Evolutionary conservation across 2,329 filamentous ascomycete species (phyloP).

Genomic region (Ilyonectria mors-panacis): DNA sequence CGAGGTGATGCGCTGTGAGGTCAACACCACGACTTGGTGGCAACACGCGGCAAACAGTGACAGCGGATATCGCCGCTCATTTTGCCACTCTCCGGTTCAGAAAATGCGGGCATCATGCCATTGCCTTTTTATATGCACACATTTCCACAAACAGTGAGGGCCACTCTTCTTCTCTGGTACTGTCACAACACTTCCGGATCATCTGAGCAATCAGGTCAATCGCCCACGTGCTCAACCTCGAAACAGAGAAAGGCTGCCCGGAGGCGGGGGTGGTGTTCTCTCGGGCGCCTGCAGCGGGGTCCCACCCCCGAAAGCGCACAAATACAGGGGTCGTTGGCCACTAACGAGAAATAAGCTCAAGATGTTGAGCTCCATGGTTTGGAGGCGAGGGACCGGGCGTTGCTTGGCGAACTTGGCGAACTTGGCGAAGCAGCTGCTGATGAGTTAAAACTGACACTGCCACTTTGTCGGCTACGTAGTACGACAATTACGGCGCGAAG

Average conservation of each 20-base stretch:
- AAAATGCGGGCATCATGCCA: not conserved
- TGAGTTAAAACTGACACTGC: slow-evolving; percentile 1
- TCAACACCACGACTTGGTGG: not conserved
- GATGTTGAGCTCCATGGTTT: not conserved
- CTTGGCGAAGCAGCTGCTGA: not conserved
- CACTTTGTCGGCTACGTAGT: not conserved
- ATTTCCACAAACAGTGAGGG: not conserved
- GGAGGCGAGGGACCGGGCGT: not conserved
- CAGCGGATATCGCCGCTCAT: not conserved
- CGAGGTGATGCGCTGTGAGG: not conserved
- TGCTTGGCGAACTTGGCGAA: not conserved
- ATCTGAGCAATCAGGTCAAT: not conserved
- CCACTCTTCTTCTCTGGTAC: not conserved
- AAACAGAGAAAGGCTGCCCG: slow-evolving; percentile 4
- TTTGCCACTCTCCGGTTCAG: not conserved
- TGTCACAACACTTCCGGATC: not conserved
- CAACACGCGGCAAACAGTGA: not conserved
- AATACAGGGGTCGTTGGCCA: not conserved
- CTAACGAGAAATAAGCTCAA: slow-evolving; percentile 28
- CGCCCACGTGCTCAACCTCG: slow-evolving; percentile 20
- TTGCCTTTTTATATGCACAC: not conserved
- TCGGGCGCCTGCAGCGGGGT: slow-evolving; percentile 5
- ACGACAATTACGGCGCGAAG: not conserved
- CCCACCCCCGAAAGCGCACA: not conserved
- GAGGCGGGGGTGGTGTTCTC: slow-evolving; percentile 3